Base-by-base conservation (phyloP, 306 rosid species). In the Trifolium repens region DNA sequence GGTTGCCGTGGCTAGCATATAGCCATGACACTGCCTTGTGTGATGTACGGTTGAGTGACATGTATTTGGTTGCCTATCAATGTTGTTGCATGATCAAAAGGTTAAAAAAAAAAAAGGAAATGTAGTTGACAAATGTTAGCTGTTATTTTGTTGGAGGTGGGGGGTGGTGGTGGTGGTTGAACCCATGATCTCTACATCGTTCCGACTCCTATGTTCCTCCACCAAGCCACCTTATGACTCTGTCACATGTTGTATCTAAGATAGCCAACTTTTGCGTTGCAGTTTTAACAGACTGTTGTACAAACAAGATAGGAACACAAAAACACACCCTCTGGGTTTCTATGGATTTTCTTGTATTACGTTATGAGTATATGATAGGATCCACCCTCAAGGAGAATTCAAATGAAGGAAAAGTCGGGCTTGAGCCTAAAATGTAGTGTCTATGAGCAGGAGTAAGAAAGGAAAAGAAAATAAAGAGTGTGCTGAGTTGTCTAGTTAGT, bases 271-370 rank as follows among this genome's bases (percentile, higher is more conserved):
- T 61, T 43, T 37, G n/a, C 39, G 3, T n/a, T 22, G 30, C 26
- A 60, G 46, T 40, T 77, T 16, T 32, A 39, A n/a, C 53, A 4
- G 63, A 8, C 2, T 43, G 9, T 43, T 27, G 30, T 27, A 27
- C 30, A 27, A 27, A 27, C 30, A 27, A 27, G 30, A 22, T 22
- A 22, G 1, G 24, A 27, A 27, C 30, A 27, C 30, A 27, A 27
- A 2, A 27, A 27, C 40, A 37, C 27, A 3, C 39, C 40, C 52
- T 46, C 9, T 27, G 67, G 27, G 30, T 40, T 40, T 67, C 9
- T 78, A 3, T 69, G 32, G 62, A 13, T 58, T 59, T 61, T 37
- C 15, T n/a, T 53, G 32, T 44, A 43, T 52, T 60, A 44, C 46
- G 26, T 44, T 44, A 44, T 44, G 49, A 0, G 46, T 44, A 44